phyloP scores from a whole-genome alignment of 192 early-diverging fungal species.

The Funneliformis mosseae region DNA sequence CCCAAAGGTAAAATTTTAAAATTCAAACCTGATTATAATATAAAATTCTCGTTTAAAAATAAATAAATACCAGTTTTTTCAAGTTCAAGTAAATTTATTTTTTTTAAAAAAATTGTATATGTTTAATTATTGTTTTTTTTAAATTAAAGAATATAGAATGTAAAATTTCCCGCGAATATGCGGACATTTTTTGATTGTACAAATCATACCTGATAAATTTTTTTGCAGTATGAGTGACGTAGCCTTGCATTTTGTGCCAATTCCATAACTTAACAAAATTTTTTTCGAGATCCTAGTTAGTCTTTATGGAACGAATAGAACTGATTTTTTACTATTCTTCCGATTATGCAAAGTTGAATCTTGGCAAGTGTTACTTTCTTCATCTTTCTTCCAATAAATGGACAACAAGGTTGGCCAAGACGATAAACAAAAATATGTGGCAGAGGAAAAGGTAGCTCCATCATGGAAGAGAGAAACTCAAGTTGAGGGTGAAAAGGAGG shows the following conservation, averaged over 20 bases:
- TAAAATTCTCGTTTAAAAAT: neutral
- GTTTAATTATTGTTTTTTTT: too few relatives aligned
- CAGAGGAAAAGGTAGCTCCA: constrained; percentile 13
- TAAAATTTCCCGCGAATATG: neutral
- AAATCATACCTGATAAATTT: neutral
- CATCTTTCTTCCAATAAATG: constrained; percentile 19
- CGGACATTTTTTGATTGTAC: neutral
- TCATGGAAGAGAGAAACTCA: neutral
- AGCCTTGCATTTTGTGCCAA: neutral
- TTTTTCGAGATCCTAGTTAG: neutral
- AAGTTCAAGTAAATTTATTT: too few relatives aligned
- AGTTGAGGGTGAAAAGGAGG: neutral
- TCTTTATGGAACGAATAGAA: constrained; percentile 1
- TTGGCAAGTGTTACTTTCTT: neutral
- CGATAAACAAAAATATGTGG: constrained; percentile 1
- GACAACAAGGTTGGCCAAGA: constrained; percentile 24
- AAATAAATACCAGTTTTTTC: neutral
- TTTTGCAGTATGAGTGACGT: neutral
- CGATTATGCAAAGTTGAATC: constrained; percentile 7
- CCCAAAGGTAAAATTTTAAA: too few relatives aligned
- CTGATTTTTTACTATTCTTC: neutral
- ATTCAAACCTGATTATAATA: neutral
- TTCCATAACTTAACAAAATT: neutral
- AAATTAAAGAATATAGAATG: neutral
- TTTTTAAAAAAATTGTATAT: too few relatives aligned